Conservation (phyloP, 139 green algal genomes). For the Mesostigma viride region DNA sequence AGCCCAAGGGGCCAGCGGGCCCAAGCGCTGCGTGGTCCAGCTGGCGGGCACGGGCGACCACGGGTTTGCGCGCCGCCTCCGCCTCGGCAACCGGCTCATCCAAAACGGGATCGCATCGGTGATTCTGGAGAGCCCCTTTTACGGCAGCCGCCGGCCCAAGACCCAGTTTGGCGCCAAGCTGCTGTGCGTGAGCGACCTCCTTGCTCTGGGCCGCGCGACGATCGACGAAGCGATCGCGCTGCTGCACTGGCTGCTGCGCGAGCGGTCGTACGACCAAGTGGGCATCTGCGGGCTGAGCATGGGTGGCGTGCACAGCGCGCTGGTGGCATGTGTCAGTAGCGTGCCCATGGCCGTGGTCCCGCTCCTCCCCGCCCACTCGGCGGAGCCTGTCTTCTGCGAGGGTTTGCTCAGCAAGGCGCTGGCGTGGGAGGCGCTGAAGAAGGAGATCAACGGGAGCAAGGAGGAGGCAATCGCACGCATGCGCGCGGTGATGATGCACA, state of each 20-base stretch:
- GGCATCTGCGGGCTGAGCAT: conserved; percentile 29
- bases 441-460: too few relatives aligned
- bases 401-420: conserved; percentile 16
- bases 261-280: conserved; percentile 10
- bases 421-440: conserved; percentile 13
- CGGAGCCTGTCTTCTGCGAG: conserved; percentile 18
- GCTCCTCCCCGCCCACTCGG: conserved; percentile 25
- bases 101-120: conserved; percentile 19
- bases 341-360: conserved; percentile 17
- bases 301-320: conserved; percentile 31
- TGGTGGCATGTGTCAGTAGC: conserved; percentile 23
- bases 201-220: conserved; percentile 25
- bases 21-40: too few relatives aligned
- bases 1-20: too few relatives aligned
- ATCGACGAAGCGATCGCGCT: conserved; percentile 22
- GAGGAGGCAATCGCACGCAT: conserved; percentile 4
- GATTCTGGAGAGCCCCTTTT: conserved; percentile 32
- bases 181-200: conserved; percentile 21
- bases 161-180: conserved; percentile 23
- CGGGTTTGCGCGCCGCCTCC: conserved; percentile 18
- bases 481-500: conserved; percentile 12
- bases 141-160: conserved; percentile 17
- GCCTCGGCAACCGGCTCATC: conserved; percentile 12
- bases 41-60: conserved; percentile 31
- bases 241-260: conserved; percentile 19